A percentile compares a stretch with the other conserved stretches of the same genome.
These are phyloP conservation scores for Leishmania lainsoni DNA, from an alignment of 208 protist species.

Conservation along the genomic window DNA sequence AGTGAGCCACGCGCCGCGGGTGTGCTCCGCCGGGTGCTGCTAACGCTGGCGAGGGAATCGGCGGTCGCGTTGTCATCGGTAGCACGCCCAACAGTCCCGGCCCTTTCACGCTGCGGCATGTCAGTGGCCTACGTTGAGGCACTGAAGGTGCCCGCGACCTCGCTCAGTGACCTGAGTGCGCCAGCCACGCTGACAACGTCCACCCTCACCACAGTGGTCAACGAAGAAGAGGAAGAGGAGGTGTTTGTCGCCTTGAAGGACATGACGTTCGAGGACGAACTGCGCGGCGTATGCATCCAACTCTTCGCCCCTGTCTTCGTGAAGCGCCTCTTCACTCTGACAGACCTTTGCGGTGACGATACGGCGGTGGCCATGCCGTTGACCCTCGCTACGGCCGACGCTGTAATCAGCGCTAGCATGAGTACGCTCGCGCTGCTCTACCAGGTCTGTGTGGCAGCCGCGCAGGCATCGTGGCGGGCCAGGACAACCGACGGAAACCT, in stretches of 20 bases:
- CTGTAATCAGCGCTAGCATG: slow-evolving; percentile 12
- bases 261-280: slow-evolving; percentile 32
- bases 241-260: slow-evolving; percentile 2
- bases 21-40: slow-evolving; percentile 27
- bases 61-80: not conserved
- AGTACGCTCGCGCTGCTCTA: slow-evolving; percentile 27
- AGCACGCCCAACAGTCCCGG: not conserved
- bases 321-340: slow-evolving; percentile 15
- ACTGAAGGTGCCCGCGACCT: slow-evolving; percentile 23
- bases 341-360: not conserved
- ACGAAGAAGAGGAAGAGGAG: not conserved
- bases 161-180: slow-evolving; percentile 23
- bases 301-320: slow-evolving; percentile 23
- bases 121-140: slow-evolving; percentile 27
- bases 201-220: not conserved
- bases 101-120: slow-evolving; percentile 30
- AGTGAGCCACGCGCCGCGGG: slow-evolving; percentile 26
- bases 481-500: slow-evolving; percentile 12
- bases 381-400: not conserved
- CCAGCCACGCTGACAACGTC: not conserved
- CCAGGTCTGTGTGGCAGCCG: slow-evolving; percentile 17
- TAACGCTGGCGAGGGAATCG: slow-evolving; percentile 7
- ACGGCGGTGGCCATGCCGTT: not conserved
- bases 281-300: slow-evolving; percentile 13
- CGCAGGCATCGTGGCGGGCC: slow-evolving; percentile 28